Base-by-base conservation (phyloP, 345 rosid genomes). In the Hibiscus tridactylites region DNA sequence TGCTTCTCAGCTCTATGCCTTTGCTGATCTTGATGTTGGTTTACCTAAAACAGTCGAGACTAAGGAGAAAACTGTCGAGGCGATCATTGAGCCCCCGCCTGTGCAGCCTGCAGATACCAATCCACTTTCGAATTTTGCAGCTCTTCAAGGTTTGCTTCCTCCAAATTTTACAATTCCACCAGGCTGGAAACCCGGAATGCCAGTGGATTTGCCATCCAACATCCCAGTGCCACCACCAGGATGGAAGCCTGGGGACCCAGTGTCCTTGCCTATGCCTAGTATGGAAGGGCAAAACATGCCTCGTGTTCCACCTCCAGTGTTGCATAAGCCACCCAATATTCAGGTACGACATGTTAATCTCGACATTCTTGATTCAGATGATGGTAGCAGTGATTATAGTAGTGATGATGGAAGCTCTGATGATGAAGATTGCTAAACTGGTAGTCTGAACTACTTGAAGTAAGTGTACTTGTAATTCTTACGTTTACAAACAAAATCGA, bases 121-220 rank as follows among this genome's bases (percentile, higher is more conserved):
- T 66, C 76, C 77, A 1, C 81, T 76, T 31, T 81, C 75, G 2
- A 76, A 81, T 74, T 72, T 93, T 52, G 76, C 88, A 17, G 84
- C 89, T 4, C 76, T 86, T 71, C 88, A 84, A 59, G 86, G 86
- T 31, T 72, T 92, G 66, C 83, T 93, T 79, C 93, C 97, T 12
- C 76, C 85, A 0, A 87, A 88, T 65, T 75, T 93, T 33, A 77
- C 78, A 0, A 84, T 94, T 61, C 98, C 97, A 0, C 75, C 96
- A 0, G 99, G 97, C 8, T 95, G 99, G 99, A 90, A 90, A 73
- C 97, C 96, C 0, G 97, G 97, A 70, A 92, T 90, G 97, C 97
- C 99, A 0, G 96, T 95, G 75, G 90, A 84, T 70, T 76, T 94
- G 78, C 93, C 94, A 0, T 84, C 71, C 31, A 85, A 88, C 80